Conservation (phyloP, 139 green algal genomes). For the Spirogloea muscicola region DNA sequence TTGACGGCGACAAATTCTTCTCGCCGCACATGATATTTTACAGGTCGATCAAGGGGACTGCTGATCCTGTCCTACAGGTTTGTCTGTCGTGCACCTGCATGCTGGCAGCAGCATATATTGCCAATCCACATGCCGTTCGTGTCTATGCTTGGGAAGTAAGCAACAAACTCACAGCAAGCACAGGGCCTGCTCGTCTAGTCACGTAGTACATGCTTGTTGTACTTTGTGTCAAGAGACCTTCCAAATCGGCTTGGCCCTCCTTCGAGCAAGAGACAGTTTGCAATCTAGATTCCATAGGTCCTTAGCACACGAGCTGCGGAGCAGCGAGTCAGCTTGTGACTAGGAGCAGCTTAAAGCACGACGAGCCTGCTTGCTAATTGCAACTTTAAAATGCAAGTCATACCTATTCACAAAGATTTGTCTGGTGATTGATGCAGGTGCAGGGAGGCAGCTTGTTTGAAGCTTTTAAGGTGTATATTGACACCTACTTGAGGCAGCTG, state of each 20-base stretch:
- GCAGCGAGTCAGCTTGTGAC: too few species aligned
- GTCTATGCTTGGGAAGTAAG: too few species aligned
- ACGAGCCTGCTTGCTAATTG: too few species aligned
- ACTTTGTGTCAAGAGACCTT: too few species aligned
- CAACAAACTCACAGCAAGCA: too few species aligned
- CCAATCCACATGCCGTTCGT: background rate
- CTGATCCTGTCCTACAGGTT: slow-evolving; percentile 9
- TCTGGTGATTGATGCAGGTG: slow-evolving; percentile 1
- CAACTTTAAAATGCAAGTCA: too few species aligned
- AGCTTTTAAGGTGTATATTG: slow-evolving; percentile 20
- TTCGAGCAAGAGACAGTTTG: background rate
- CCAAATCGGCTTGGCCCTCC: background rate
- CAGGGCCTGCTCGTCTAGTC: too few species aligned
- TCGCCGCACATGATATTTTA: slow-evolving; percentile 1
- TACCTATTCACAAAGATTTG: too few species aligned
- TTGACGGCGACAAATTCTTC: slow-evolving; percentile 9
- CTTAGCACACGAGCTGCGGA: too few species aligned
- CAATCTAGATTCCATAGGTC: too few species aligned
- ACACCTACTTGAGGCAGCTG: slow-evolving; percentile 12
- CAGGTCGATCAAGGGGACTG: background rate
- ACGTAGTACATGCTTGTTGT: too few species aligned
- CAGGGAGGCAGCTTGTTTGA: slow-evolving; percentile 7
- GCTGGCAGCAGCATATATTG: background rate
- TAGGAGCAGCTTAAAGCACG: too few species aligned
- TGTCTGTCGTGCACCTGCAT: background rate